phyloP scores from a whole-genome alignment of 495 filamentous ascomycete genomes.

The Terfezia boudieri region DNA sequence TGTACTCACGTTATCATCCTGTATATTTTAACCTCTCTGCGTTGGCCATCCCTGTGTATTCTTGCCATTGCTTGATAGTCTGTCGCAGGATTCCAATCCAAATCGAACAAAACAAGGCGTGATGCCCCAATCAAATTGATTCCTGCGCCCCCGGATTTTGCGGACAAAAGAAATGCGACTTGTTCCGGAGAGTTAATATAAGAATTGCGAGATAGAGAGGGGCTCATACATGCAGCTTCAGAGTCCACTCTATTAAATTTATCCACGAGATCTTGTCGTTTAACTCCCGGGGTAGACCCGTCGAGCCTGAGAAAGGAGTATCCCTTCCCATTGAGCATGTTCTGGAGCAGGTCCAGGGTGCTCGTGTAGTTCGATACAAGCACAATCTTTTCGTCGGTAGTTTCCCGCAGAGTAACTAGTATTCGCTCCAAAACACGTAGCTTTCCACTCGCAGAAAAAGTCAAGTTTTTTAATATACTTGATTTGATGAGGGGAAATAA shows the following conservation, averaged over 20 bases:
- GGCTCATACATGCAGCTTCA: constrained; percentile 3
- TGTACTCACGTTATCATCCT: constrained; percentile 32
- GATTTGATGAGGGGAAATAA: neutral
- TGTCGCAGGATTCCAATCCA: constrained; percentile 68
- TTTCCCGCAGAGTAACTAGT: constrained; percentile 36
- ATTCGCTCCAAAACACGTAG: constrained; percentile 49
- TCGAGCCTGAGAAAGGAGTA: constrained; percentile 52
- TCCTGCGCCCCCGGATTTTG: constrained; percentile 53
- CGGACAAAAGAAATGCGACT: constrained; percentile 63
- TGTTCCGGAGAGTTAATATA: constrained; percentile 20
- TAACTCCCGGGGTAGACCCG: constrained; percentile 42
- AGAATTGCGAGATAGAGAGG: constrained; percentile 8
- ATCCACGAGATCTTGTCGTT: constrained; percentile 54
- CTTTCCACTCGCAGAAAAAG: constrained; percentile 40
- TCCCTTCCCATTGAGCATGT: constrained; percentile 37
- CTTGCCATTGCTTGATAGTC: constrained; percentile 73
- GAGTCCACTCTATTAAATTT: constrained; percentile 40
- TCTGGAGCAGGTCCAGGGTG: constrained; percentile 47
- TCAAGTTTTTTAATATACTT: neutral
- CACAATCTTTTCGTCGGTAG: constrained; percentile 51
- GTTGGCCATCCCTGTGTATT: constrained; percentile 62
- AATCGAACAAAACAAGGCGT: constrained; percentile 53
- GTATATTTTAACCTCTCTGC: constrained; percentile 47
- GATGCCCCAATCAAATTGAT: constrained; percentile 62
- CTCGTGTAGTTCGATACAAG: constrained; percentile 67